Base-by-base conservation (phyloP, 1,284 basidiomycete species). In the Earliella scabrosa region DNA sequence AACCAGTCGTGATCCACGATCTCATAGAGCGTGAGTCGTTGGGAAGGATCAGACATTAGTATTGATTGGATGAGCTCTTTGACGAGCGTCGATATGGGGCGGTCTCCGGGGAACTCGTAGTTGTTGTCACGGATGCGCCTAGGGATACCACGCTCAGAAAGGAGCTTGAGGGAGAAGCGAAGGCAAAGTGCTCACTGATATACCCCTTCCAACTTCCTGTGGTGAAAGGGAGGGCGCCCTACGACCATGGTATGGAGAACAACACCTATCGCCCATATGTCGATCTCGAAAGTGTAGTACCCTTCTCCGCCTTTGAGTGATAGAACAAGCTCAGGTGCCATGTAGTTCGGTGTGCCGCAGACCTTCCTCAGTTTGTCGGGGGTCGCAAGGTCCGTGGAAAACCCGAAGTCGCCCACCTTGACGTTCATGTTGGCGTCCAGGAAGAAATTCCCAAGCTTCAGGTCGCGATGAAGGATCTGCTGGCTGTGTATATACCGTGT, bases 261-360 rank as follows among this genome's bases (percentile, higher is more conserved):
- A 48, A 99, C 97, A 11, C 97, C 97, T 48, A 97, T 91, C 6
- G 92, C 95, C 97, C 97, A 99, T 9, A 96, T 92, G 70, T 99
- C 97, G 32, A 98, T 97, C 75, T 98, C 97, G 68, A 98, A 99
- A 70, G 92, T 95, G 74, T 99, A 97, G n/a, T n/a, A n/a, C n/a
- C n/a, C n/a, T n/a, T n/a, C n/a, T n/a, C n/a, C n/a, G 0, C 97
- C 95, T 64, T 95, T 96, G 24, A 89, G 40, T 92, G 93, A 71
- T 98, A 98, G 98, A 58, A 99, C 77, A 31, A 99, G 95, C 71
- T 99, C 97, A 0, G 97, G 97, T 0, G 97, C 97, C 64, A 99
- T 98, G 73, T 99, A 98, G 72, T 99, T 98, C 1, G 97, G 97
- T 1, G 97, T 99, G 6, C 97, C 97, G 67, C 97, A 98, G 47